These are phyloP conservation scores for Triglochin maritima DNA, from an alignment of 106 monocot genomes.

Conservation along the genomic window DNA sequence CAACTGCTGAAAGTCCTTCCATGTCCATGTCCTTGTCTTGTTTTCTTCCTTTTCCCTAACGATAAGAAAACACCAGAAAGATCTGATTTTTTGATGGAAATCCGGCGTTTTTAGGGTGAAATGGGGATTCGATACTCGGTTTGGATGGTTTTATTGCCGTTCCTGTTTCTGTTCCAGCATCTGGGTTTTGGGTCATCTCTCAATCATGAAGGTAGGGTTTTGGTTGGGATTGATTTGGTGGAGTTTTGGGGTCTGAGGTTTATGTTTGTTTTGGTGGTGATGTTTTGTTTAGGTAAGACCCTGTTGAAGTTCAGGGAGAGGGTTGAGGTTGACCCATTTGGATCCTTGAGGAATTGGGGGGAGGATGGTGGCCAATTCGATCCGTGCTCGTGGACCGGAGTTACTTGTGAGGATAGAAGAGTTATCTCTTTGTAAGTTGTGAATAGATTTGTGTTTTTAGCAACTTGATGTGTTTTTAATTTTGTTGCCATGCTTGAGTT, in stretches of 20 bases:
- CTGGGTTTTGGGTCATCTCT: not conserved
- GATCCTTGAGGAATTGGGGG: slow-evolving; percentile 26
- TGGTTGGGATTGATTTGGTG: no score
- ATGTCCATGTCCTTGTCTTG: no score
- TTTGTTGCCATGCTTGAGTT: no score
- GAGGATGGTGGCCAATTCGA: slow-evolving; percentile 7
- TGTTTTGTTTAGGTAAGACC: slow-evolving; percentile 17
- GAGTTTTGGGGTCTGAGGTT: no score
- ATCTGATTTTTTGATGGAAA: no score
- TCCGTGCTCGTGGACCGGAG: slow-evolving; percentile 40
- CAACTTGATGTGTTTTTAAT: no score
- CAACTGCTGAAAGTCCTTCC: no score
- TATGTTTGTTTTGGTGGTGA: not conserved
- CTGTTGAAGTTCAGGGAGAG: slow-evolving; percentile 34
- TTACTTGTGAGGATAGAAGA: slow-evolving; percentile 37
- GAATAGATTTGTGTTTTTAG: no score
- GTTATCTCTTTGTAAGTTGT: slow-evolving; percentile 41
- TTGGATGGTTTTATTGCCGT: not conserved
- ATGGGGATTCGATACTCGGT: no score
- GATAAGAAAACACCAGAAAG: no score
- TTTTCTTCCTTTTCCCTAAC: no score
- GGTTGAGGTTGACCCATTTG: slow-evolving; percentile 44
- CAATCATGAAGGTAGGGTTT: not conserved
- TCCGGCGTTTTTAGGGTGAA: no score
- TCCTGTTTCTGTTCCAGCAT: slow-evolving; percentile 1